Percentiles rank a stretch among this genome's conserved stretches.
phyloP scores from a whole-genome alignment of 2,329 filamentous ascomycete species.

The Stachybotrys chlorohalonatus region DNA sequence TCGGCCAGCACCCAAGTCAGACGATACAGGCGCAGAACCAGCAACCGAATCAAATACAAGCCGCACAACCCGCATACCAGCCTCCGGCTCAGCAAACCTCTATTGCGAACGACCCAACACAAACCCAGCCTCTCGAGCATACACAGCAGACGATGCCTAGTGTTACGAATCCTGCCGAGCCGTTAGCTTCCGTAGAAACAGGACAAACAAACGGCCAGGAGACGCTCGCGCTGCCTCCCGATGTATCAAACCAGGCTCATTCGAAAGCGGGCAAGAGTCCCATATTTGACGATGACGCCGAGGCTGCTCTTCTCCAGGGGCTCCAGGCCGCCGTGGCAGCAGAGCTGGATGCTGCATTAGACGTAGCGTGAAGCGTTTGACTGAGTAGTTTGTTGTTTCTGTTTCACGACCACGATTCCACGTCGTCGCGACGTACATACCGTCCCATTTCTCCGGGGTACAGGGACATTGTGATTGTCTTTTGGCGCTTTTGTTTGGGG shows the following conservation, averaged over 20 bases:
- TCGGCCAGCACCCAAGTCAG: not conserved
- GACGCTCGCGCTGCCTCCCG: conserved; percentile 1
- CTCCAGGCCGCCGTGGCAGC: conserved; percentile 24
- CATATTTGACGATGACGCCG: conserved; percentile 23
- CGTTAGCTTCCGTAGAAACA: not conserved
- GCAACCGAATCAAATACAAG: not conserved
- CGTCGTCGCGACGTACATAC: not conserved
- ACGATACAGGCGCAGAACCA: not conserved
- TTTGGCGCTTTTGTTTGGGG: not conserved
- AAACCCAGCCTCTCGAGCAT: not conserved
- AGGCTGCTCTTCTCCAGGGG: conserved; percentile 23
- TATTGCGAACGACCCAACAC: not conserved
- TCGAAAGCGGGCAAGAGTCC: not conserved
- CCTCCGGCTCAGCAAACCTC: not conserved
- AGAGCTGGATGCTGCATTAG: not conserved
- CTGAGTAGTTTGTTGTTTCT: no score
- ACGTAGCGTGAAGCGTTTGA: not conserved
- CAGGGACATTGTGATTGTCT: not conserved
- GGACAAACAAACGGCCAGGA: not conserved
- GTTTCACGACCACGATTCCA: not conserved
- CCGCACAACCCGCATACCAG: not conserved
- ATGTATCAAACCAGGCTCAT: not conserved
- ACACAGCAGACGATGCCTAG: not conserved
- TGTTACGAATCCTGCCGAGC: not conserved
- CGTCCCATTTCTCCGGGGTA: not conserved